These are phyloP conservation scores for Sclerotiophoma versabilis DNA, from an alignment of 2,329 filamentous ascomycete genomes.

Conservation along the genomic window DNA sequence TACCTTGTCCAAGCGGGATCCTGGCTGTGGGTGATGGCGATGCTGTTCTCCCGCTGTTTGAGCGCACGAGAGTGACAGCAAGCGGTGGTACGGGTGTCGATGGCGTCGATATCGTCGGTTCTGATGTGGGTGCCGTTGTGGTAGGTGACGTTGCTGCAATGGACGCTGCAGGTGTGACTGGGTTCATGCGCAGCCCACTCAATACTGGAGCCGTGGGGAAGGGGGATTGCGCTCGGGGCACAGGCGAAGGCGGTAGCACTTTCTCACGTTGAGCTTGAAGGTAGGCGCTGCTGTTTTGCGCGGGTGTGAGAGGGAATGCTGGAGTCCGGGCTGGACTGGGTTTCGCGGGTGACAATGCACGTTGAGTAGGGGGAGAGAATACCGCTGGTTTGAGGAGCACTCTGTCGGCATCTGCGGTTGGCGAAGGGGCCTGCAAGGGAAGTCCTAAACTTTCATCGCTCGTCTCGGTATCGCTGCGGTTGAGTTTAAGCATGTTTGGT, in stretches of 20 bases:
- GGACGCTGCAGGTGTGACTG: conserved; percentile 35
- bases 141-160: conserved; percentile 23
- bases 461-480: conserved; percentile 34
- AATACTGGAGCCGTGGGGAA: conserved; percentile 21
- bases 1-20: conserved; percentile 46
- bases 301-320: conserved; percentile 35
- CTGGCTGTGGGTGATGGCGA: conserved; percentile 40
- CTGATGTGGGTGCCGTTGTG: conserved; percentile 10
- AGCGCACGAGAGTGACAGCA: conserved; percentile 11
- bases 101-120: conserved; percentile 23
- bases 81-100: conserved; percentile 8
- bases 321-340: conserved; percentile 34
- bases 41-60: conserved; percentile 23
- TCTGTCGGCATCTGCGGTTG: conserved; percentile 21
- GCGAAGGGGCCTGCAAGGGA: conserved; percentile 41
- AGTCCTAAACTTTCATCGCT: conserved; percentile 39
- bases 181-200: conserved; percentile 47
- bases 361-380: conserved; percentile 31
- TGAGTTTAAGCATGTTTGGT: conserved; percentile 24
- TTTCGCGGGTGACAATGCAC: conserved; percentile 26
- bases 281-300: conserved; percentile 40
- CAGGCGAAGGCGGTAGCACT: conserved; percentile 42
- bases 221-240: conserved; percentile 7
- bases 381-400: conserved; percentile 25
- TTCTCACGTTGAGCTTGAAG: conserved; percentile 46